A percentile compares a stretch with the other conserved stretches of the same genome.
These are phyloP conservation scores for Aspergillus sp. DNA, from an alignment of 2,329 filamentous ascomycete species.

Conservation along the genomic window DNA sequence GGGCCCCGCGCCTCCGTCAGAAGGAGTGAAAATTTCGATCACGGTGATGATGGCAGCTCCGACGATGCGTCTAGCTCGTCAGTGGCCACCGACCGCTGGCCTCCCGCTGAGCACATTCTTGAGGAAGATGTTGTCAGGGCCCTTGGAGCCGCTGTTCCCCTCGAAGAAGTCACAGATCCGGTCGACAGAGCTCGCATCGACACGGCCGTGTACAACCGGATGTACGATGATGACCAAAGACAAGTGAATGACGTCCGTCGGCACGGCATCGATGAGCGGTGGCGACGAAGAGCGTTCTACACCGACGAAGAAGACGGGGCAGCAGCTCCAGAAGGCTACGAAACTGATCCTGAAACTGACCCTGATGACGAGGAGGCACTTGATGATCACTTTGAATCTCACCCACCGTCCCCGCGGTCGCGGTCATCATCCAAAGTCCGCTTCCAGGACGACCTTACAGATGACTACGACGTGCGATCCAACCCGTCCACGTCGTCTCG, in stretches of 20 bases:
- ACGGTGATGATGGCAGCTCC: constrained; percentile 9
- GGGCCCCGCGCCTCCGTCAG: constrained; percentile 12
- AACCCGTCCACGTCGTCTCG: constrained; percentile 72
- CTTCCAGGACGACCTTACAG: constrained; percentile 68
- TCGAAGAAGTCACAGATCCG: constrained; percentile 44
- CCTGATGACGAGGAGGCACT: constrained; percentile 56
- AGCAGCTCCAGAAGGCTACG: constrained; percentile 61
- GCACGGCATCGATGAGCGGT: constrained; percentile 63
- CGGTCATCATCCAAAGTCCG: constrained; percentile 77
- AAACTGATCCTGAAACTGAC: constrained; percentile 40
- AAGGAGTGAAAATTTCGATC: background rate
- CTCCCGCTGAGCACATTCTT: constrained; percentile 38
- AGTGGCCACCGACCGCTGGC: constrained; percentile 36
- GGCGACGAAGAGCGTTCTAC: constrained; percentile 77
- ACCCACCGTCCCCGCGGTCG: constrained; percentile 55
- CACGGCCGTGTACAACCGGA: constrained; percentile 38
- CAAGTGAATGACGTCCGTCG: constrained; percentile 38
- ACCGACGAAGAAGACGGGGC: constrained; percentile 81
- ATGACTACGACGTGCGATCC: constrained; percentile 68
- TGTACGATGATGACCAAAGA: constrained; percentile 40
- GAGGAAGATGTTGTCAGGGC: constrained; percentile 43
- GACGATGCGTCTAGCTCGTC: constrained; percentile 27
- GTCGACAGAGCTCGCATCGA: constrained; percentile 42
- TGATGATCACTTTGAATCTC: constrained; percentile 34
- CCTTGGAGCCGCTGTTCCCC: constrained; percentile 41